Percentiles rank a stretch among this genome's conserved stretches.
Conservation (phyloP, 1,284 basidiomycete species). For the Termitomyces sp. region DNA sequence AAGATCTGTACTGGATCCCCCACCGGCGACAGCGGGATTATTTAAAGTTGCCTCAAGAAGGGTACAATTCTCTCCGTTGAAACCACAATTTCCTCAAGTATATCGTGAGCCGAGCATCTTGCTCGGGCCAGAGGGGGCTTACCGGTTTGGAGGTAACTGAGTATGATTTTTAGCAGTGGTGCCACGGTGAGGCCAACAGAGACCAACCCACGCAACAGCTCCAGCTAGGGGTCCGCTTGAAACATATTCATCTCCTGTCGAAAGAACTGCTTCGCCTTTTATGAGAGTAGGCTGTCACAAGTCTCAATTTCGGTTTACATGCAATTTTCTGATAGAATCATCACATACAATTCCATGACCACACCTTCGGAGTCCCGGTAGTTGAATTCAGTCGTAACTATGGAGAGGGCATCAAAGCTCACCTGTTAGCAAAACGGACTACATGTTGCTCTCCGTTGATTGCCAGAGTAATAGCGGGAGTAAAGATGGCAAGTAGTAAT, state of each 20-base stretch:
- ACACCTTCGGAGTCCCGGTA: constrained; percentile 16
- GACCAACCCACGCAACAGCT: constrained; percentile 32
- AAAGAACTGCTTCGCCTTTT: constrained; percentile 22
- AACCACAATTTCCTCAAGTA: constrained; percentile 27
- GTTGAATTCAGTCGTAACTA: not conserved
- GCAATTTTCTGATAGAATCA: not conserved
- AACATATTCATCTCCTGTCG: constrained; percentile 28
- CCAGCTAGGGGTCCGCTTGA: constrained; percentile 28
- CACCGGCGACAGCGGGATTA: constrained; percentile 33
- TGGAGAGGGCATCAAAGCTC: constrained; percentile 8
- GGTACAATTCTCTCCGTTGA: constrained; percentile 40
- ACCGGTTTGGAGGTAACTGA: constrained; percentile 36
- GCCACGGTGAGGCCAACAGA: not conserved
- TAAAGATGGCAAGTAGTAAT: constrained; percentile 8
- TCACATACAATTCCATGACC: constrained; percentile 22
- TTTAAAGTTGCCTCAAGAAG: constrained; percentile 37
- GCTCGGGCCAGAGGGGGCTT: not conserved
- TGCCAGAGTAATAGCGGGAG: constrained; percentile 11
- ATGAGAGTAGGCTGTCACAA: constrained; percentile 24
- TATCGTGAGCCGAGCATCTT: not conserved
- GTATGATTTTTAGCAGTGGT: not conserved
- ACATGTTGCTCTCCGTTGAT: constrained; percentile 24
- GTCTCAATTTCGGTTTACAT: not conserved
- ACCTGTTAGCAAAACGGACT: constrained; percentile 28
- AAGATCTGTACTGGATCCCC: constrained; percentile 40